Evolutionary conservation across 1,139 yeast species (phyloP), one percentile per base, ranked within the genome.

Genomic region (Insectozyma bohioensis): DNA sequence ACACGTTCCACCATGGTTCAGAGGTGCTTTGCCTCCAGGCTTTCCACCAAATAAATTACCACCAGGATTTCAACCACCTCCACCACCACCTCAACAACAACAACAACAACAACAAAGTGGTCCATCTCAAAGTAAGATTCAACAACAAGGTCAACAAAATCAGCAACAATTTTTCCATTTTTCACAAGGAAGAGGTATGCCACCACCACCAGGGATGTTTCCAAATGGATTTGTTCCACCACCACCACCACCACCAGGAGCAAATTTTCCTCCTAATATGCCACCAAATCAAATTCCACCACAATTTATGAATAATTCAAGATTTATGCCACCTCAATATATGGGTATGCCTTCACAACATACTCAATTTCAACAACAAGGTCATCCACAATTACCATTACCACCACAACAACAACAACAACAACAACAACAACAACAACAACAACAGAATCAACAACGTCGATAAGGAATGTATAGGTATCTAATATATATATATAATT

Each of bases 241-340:
- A 15, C 52, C 52, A 12, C 43, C 36, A 24, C 48, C 44, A 11
- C 49, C 50, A 13, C 45, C 38, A 26, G 40, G 42, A 4, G 36
- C 40, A 6, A 36, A 39, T 25, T 39, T 39, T 28, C 42, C 46
- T 16, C 48, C 43, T 6, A 47, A 44, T 16, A 34, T 31, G 30
- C 37, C 63, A 9, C 64, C 41, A 11, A 33, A 33, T 14, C 58
- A 54, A 17, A 56, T 58, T 4, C 61, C 63, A 20, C 44, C 40
- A 17, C 43, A 33, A 15, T 20, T 62, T 15, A 31, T 38, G 35
- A 29, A 30, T 24, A 31, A 32, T 24, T 20, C 30, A 11, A 39
- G 35, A 23, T 26, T 28, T 12, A 10, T 26, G 3, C 62, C 64
- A 18, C 46, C 45, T 6, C 42, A 33, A 19, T 22, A 61, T 16